Conservation (phyloP, 768 basidiomycete genomes). For the Trametopsis cervina region DNA sequence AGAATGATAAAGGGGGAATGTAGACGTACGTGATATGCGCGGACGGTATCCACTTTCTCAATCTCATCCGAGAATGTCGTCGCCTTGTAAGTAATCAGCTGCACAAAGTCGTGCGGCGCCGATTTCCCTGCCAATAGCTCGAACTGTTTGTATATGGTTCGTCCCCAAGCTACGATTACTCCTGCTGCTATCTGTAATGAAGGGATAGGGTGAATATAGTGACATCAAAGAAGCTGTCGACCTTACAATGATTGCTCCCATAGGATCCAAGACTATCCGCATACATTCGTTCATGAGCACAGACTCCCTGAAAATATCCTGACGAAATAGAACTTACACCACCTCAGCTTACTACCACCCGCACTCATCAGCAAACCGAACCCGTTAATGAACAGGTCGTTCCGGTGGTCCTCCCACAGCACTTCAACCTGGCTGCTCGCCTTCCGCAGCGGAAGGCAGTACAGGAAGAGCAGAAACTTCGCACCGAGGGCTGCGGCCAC, state of each 20-base stretch:
- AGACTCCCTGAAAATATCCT: neutral
- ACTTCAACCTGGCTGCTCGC: slow-evolving; percentile 88
- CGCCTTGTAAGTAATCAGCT: slow-evolving; percentile 88
- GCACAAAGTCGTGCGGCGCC: slow-evolving; percentile 85
- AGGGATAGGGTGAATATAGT: neutral
- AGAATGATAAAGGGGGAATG: neutral
- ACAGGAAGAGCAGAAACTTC: slow-evolving; percentile 83
- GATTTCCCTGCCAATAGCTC: slow-evolving; percentile 86
- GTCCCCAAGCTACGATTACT: slow-evolving; percentile 71
- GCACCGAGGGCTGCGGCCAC: slow-evolving; percentile 85
- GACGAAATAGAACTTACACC: slow-evolving; percentile 53
- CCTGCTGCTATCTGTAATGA: slow-evolving; percentile 60
- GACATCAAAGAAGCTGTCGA: neutral
- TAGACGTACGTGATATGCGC: slow-evolving; percentile 81
- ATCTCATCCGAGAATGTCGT: slow-evolving; percentile 87
- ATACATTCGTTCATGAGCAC: too few relatives aligned
- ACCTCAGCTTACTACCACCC: slow-evolving; percentile 69
- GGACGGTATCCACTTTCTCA: slow-evolving; percentile 81
- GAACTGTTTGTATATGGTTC: slow-evolving; percentile 77
- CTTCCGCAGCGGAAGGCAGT: slow-evolving; percentile 72
- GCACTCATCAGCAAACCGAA: slow-evolving; percentile 81
- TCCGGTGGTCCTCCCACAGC: slow-evolving; percentile 96
- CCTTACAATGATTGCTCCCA: slow-evolving; percentile 68
- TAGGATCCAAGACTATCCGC: slow-evolving; percentile 62
- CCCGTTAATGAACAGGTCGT: slow-evolving; percentile 81